Conservation (phyloP, 140 eudicot genomes). For the Ambrosia hybrid region DNA sequence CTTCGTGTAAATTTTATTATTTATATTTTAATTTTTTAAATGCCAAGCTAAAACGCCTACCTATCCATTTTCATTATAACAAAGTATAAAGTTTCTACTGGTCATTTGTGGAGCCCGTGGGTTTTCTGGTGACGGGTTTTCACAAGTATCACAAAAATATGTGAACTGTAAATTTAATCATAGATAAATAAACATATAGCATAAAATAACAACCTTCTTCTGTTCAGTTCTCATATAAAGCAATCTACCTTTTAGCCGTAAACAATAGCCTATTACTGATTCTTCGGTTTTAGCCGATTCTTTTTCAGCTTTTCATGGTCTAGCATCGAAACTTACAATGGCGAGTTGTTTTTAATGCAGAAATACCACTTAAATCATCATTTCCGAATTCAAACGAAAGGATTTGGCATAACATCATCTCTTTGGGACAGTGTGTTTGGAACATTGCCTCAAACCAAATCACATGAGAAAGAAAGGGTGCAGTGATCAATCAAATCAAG, state of each 20-base stretch:
- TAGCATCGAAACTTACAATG: neutral
- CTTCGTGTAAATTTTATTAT: neutral
- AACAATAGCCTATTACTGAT: neutral
- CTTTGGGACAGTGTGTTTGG: conserved; percentile 85
- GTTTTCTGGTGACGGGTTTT: neutral
- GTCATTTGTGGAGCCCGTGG: neutral
- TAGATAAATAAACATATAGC: no score
- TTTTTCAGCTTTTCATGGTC: neutral
- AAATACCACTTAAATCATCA: conserved; percentile 88
- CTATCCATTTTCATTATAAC: neutral
- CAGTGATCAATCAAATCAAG: conserved; percentile 29
- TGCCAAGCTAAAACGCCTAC: neutral
- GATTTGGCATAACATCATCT: conserved; percentile 83
- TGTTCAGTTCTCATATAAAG: no score
- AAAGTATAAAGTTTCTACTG: neutral
- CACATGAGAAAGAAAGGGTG: conserved; percentile 40
- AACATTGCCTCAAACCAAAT: conserved; percentile 69
- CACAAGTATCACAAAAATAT: neutral
- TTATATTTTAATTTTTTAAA: neutral
- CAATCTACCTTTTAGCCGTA: neutral
- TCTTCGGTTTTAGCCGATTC: neutral
- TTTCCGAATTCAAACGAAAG: conserved; percentile 73
- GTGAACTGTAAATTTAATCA: neutral
- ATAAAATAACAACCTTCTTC: neutral
- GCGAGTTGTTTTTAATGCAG: conserved; percentile 45